Base-by-base conservation (phyloP, 75 land plant species). In the Larix kaempferi region DNA sequence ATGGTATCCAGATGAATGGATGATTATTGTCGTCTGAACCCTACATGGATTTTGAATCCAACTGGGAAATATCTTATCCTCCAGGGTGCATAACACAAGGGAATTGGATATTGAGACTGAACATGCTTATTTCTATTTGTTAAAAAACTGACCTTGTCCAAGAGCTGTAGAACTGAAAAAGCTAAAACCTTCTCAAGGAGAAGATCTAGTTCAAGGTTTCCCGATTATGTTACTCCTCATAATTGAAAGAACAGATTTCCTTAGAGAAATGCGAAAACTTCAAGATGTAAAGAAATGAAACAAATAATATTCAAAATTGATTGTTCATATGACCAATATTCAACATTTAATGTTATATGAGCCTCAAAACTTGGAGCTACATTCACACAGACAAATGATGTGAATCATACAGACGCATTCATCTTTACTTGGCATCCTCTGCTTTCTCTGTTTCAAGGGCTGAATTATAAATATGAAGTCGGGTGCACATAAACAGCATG, bases 301-400 rank as follows among this genome's bases (percentile, higher is more conserved):
- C 73, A 69, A n/a, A 10, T 69, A 22, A 69, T 10, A n/a, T 37
- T 69, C 8, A 41, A 69, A 19, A 69, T 39, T 21, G 12, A 69
- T 69, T 69, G 25, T 69, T 35, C 44, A 39, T 49, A 17, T 35
- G 35, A 35, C 73, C 19, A 41, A 69, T 41, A 69, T 41, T 69
- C 10, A 69, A 41, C 49, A 69, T 44, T 69, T 69, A n/a, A 41
- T 49, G 54, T 49, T 49, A 49, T 69, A 69, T 3, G n/a, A 39
- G 73, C 73, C 52, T 69, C 73, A 69, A 69, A 69, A 69, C 73
- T 69, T 69, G 52, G 73, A 69, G 52, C 73, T 69, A 41, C 73
- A 21, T 69, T 41, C 14, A 23, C 71, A 41, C 52, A 41, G 19
- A 41, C n/a, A 69, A 69, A 44, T 13, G 23, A 69, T 39, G 41